phyloP scores from a whole-genome alignment of 495 filamentous ascomycete genomes.

The Podospora pseudopauciseta region DNA sequence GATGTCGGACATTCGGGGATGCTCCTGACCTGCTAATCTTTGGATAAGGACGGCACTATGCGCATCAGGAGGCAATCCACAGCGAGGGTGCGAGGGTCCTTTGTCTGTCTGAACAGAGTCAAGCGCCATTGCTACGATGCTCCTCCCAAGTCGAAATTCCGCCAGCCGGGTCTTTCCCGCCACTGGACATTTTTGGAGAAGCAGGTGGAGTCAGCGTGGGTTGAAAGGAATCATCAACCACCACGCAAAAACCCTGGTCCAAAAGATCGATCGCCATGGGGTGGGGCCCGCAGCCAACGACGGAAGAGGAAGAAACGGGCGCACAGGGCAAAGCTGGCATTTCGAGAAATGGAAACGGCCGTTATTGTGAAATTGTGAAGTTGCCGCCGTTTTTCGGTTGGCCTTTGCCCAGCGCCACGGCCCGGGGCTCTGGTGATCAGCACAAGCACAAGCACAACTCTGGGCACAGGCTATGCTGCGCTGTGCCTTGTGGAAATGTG shows the following conservation, averaged over 20 bases:
- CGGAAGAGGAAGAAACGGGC: constrained; percentile 2
- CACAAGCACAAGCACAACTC: background rate
- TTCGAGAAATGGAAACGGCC: background rate
- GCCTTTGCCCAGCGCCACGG: constrained; percentile 2
- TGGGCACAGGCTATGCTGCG: background rate
- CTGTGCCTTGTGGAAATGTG: too few relatives aligned
- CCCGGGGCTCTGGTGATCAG: background rate
- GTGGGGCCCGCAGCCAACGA: background rate
- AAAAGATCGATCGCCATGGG: constrained; percentile 5
- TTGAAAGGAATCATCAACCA: background rate
- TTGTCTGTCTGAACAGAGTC: background rate
- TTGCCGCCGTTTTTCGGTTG: background rate
- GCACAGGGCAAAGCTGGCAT: background rate
- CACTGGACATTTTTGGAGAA: background rate
- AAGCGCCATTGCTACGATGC: background rate
- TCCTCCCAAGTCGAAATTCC: background rate
- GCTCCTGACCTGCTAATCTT: background rate
- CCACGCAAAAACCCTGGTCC: constrained; percentile 1
- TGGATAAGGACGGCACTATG: background rate
- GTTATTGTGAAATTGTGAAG: background rate
- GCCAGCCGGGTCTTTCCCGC: background rate
- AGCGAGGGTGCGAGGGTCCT: background rate
- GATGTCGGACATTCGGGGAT: constrained; percentile 4
- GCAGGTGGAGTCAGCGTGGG: constrained; percentile 7
- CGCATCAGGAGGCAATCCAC: background rate